Base-by-base conservation (phyloP, 2,329 filamentous ascomycete species). In the Calonectria naviculata region DNA sequence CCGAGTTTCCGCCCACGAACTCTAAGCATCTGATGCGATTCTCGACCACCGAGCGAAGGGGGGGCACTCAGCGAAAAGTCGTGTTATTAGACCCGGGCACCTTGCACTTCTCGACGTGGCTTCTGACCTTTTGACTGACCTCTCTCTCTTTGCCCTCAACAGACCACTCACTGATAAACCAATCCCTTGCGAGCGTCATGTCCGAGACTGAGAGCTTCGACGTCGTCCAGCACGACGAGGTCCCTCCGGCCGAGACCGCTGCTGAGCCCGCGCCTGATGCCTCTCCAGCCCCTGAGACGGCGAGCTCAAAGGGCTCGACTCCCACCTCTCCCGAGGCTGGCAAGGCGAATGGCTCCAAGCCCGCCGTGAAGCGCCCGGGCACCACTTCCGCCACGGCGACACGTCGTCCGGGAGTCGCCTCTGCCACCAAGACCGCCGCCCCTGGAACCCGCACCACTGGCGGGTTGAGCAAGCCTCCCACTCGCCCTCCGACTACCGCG, bases 181-280 rank as follows among this genome's bases (percentile, higher is more conserved):
- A 70, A 70, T 70, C 29, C 42, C 34, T 36, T 26, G 36, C 64
- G 56, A 61, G 31, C 75, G 82, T 42, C 73, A 88, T 88, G 86
- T 86, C 86, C 76, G 86, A 88, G 75, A 80, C 82, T 73, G 86
- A 87, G 75, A 84, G 82, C 75, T 82, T 84, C 79, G 85, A 87
- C 72, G 83, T 84, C 69, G 81, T 83, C 67, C 84, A 86, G 76
- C 82, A 81, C 71, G 85, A 87, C 42, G 85, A 86, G 73, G 84
- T 70, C 17, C 67, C 81, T 56, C 72, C 82, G 68, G 74, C 80
- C 60, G 82, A 81, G 24, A 78, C 79, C 38, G 60, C 42, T 38
- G 66, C 66, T 41, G 66, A 58, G 58, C n/a, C 73, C 52, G 68
- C 83, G 72, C 80, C 79, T 12, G 76, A 80, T 19, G 78, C 78